Evolutionary conservation across 345 rosid species (phyloP).

Genomic region (Syzygium jambos): DNA sequence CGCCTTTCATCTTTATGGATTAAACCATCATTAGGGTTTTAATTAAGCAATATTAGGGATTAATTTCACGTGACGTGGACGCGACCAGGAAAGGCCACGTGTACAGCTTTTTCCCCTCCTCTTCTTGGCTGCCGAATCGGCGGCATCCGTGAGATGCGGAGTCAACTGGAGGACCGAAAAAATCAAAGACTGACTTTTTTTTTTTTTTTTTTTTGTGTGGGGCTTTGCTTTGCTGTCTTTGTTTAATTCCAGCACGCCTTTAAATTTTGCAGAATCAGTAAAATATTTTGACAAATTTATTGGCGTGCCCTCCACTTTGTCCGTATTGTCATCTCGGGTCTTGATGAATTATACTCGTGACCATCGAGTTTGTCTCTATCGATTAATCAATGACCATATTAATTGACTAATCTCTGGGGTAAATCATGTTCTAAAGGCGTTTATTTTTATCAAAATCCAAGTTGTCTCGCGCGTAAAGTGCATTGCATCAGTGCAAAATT

Average conservation of each 20-base stretch:
- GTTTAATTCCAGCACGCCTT: background rate
- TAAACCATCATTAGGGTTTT: background rate
- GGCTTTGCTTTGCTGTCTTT: background rate
- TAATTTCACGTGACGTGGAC: background rate
- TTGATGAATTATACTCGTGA: background rate
- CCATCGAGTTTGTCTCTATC: background rate
- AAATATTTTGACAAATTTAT: background rate
- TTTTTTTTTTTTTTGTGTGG: background rate
- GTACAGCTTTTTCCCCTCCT: background rate
- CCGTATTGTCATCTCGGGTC: background rate
- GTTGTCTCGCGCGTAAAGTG: background rate
- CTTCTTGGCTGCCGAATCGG: background rate
- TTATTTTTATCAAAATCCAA: background rate
- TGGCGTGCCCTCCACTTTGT: background rate
- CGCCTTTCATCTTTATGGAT: background rate
- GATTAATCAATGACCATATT: background rate
- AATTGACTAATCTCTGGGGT: background rate
- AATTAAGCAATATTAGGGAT: background rate
- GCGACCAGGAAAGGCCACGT: background rate
- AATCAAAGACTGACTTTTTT: background rate
- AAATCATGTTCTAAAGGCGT: background rate
- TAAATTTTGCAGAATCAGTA: background rate
- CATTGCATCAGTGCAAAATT: background rate
- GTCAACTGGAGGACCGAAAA: background rate
- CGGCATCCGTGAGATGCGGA: background rate